phyloP scores from a whole-genome alignment of 2,329 filamentous ascomycete genomes.

The Ophiobolus disseminans region DNA sequence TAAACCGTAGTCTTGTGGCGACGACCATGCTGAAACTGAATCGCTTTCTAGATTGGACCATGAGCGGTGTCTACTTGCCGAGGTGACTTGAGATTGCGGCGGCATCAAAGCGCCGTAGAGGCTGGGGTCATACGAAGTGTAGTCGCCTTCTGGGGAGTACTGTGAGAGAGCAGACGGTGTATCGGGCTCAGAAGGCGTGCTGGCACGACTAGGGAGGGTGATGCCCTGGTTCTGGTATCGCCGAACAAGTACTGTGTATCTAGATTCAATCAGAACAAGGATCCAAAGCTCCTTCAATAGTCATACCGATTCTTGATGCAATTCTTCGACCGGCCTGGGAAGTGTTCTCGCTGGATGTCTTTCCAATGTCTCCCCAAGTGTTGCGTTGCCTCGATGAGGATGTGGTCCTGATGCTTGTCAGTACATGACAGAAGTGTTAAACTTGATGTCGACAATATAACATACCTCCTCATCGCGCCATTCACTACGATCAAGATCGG shows the following conservation, averaged over 20 bases:
- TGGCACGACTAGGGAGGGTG: constrained; percentile 28
- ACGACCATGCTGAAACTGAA: constrained; percentile 31
- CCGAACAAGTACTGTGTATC: constrained; percentile 42
- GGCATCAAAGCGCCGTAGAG: constrained; percentile 26
- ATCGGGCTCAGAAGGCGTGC: constrained; percentile 28
- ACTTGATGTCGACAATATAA: not conserved
- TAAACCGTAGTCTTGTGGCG: constrained; percentile 26
- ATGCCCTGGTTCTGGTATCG: constrained; percentile 42
- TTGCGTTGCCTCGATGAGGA: constrained; percentile 43
- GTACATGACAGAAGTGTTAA: not conserved
- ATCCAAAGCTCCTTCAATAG: not conserved
- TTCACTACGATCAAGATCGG: constrained; percentile 50
- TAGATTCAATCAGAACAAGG: constrained; percentile 7
- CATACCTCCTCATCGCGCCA: constrained; percentile 48
- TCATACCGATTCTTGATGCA: constrained; percentile 50
- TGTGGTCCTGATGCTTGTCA: constrained; percentile 27
- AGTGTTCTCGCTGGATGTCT: constrained; percentile 44
- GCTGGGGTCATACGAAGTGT: constrained; percentile 16
- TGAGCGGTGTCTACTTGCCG: constrained; percentile 25
- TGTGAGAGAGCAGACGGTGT: constrained; percentile 14
- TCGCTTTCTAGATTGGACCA: constrained; percentile 31
- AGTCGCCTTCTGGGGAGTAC: constrained; percentile 31
- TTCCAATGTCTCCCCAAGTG: constrained; percentile 49
- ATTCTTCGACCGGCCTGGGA: constrained; percentile 48
- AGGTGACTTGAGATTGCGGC: constrained; percentile 25